phyloP scores from a whole-genome alignment of 495 filamentous ascomycete genomes.

The Astrothelium subdiscretum region DNA sequence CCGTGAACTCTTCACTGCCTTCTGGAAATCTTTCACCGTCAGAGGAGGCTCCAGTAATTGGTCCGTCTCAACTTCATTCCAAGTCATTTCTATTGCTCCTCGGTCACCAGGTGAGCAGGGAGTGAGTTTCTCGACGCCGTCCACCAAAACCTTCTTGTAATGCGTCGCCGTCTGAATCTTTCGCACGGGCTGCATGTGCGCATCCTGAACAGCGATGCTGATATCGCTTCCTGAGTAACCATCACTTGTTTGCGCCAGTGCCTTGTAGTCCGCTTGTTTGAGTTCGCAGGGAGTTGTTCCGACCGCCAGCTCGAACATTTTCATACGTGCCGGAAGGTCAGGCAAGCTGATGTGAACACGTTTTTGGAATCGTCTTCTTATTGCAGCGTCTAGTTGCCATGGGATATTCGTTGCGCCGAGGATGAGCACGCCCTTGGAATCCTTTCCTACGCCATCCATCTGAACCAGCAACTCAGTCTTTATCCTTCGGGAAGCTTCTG shows the following conservation, averaged over 20 bases:
- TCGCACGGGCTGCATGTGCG: conserved; percentile 92
- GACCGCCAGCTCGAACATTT: conserved; percentile 93
- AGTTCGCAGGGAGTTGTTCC: conserved; percentile 85
- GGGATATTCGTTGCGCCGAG: conserved; percentile 97
- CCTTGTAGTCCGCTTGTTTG: conserved; percentile 61
- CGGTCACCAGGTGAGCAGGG: conserved; percentile 88
- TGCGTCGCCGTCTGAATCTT: conserved; percentile 98
- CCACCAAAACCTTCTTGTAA: conserved; percentile 78
- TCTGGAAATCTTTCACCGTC: conserved; percentile 83
- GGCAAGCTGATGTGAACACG: conserved; percentile 91
- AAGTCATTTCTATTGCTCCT: conserved; percentile 82
- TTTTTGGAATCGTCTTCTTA: conserved; percentile 90
- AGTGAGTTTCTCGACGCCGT: conserved; percentile 67
- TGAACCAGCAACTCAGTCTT: conserved; percentile 98
- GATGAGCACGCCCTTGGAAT: conserved; percentile 86
- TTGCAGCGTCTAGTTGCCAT: conserved; percentile 98
- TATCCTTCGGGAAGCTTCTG: conserved; percentile 90
- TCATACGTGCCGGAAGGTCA: conserved; percentile 76
- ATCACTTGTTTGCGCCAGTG: conserved; percentile 69
- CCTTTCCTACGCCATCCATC: conserved; percentile 97
- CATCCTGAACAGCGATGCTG: conserved; percentile 90
- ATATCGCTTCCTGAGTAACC: conserved; percentile 96
- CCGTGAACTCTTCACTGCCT: conserved; percentile 73
- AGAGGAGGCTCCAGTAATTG: conserved; percentile 76
- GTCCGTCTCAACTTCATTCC: conserved; percentile 76